Percentiles rank a stretch among this genome's conserved stretches.
Conservation (phyloP, 306 rosid species). For the Quercus parvula region DNA sequence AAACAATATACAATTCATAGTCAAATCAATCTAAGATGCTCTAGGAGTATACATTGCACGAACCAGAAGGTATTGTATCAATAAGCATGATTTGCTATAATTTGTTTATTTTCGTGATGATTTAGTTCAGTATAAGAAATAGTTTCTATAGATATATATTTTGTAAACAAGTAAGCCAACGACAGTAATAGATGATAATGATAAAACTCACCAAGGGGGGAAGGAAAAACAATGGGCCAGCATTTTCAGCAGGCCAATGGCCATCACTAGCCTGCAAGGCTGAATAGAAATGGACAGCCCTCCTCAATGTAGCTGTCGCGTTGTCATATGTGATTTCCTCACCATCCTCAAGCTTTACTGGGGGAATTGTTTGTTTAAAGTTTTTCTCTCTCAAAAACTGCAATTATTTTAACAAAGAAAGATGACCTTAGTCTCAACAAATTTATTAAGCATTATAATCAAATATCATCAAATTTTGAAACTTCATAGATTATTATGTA, state of each 20-base stretch:
- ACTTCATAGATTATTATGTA: too few relatives aligned
- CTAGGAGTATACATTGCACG: too few relatives aligned
- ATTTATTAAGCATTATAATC: neutral
- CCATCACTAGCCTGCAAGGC: slow-evolving; percentile 68
- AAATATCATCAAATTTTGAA: too few relatives aligned
- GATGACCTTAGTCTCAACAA: neutral
- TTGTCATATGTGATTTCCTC: slow-evolving; percentile 43
- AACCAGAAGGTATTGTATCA: too few relatives aligned
- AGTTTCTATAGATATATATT: too few relatives aligned
- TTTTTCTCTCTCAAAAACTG: slow-evolving; percentile 56
- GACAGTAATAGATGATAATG: too few relatives aligned
- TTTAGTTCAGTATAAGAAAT: too few relatives aligned
- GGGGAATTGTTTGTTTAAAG: slow-evolving; percentile 49
- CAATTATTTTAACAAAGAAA: neutral
- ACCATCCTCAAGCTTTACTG: slow-evolving; percentile 46
- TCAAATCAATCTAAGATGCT: too few relatives aligned
- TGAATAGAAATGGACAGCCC: slow-evolving; percentile 39
- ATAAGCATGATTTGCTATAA: too few relatives aligned
- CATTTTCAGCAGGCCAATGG: slow-evolving; percentile 81
- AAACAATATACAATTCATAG: too few relatives aligned
- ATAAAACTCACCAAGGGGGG: slow-evolving; percentile 60
- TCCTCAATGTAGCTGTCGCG: slow-evolving; percentile 32
- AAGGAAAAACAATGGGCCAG: slow-evolving; percentile 68
- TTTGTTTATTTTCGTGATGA: too few relatives aligned
- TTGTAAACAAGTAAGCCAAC: too few relatives aligned